phyloP scores from a whole-genome alignment of 179 eudicot species.

The Gypsophila paniculata region DNA sequence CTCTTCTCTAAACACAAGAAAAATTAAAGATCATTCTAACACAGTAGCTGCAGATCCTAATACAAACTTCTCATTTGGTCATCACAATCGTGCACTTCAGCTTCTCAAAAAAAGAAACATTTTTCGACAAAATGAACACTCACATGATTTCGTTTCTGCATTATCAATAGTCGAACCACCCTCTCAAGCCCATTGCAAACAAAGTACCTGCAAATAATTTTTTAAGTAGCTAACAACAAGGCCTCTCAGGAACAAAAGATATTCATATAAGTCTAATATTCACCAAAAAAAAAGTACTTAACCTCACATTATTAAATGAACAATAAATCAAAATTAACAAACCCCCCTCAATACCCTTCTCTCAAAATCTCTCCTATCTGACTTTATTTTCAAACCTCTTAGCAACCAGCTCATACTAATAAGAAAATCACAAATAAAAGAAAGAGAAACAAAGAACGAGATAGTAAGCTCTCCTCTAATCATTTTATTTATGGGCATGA shows the following conservation, averaged over 20 bases:
- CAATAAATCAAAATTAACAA: no score
- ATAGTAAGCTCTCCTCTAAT: no score
- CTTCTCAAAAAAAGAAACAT: background rate
- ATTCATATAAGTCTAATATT: background rate
- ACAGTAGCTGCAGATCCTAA: slow-evolving; percentile 3
- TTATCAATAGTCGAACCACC: slow-evolving; percentile 64
- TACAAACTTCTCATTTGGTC: background rate
- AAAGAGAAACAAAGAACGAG: no score
- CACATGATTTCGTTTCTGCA: slow-evolving; percentile 90
- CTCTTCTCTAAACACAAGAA: background rate
- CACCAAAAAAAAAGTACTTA: background rate
- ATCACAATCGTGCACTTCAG: background rate
- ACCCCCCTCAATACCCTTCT: no score
- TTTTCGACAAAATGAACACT: slow-evolving; percentile 31
- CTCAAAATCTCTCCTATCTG: no score
- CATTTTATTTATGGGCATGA: no score
- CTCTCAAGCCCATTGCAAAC: slow-evolving; percentile 84
- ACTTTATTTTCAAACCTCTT: no score
- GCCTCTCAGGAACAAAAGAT: slow-evolving; percentile 2
- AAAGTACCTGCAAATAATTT: slow-evolving; percentile 49
- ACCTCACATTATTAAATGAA: background rate
- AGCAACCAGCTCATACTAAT: background rate
- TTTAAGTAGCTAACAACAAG: background rate
- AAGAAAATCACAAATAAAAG: background rate
- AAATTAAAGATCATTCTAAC: background rate